These are phyloP conservation scores for Dryas drummondii DNA, from an alignment of 306 rosid genomes.

Conservation along the genomic window DNA sequence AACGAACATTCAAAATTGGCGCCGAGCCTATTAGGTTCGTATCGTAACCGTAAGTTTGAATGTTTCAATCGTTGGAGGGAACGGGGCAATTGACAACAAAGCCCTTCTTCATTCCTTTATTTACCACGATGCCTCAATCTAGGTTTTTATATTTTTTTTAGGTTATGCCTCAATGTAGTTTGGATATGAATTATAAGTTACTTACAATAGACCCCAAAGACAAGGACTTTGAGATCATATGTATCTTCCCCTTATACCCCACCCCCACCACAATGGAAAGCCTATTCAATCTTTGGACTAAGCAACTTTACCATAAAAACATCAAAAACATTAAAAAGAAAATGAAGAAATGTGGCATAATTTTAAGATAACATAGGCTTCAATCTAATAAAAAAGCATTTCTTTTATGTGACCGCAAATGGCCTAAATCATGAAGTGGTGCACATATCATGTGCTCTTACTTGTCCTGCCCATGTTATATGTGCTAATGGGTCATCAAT, in stretches of 20 bases:
- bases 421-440: constrained; percentile 42
- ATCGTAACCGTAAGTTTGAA: constrained; percentile 45
- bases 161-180: not conserved
- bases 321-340: not conserved
- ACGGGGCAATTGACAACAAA: constrained; percentile 10
- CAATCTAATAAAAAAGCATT: not conserved
- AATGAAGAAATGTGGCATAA: not conserved
- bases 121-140: not conserved
- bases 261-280: constrained; percentile 5
- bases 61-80: constrained; percentile 42
- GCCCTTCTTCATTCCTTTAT: not conserved
- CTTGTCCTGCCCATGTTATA: constrained; percentile 27
- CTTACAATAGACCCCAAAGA: not conserved
- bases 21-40: constrained; percentile 43
- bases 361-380: not conserved
- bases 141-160: too few relatives aligned
- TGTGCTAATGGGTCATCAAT: constrained; percentile 26
- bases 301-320: constrained; percentile 3
- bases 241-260: constrained; percentile 12
- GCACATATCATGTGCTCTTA: constrained; percentile 38
- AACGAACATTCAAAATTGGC: constrained; percentile 24
- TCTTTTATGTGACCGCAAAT: constrained; percentile 9
- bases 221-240: not conserved
- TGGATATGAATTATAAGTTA: not conserved
- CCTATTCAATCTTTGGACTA: constrained; percentile 6